These are phyloP conservation scores for Phaeoacremonium minimum DNA, from an alignment of 2,329 filamentous ascomycete species.

Conservation along the genomic window DNA sequence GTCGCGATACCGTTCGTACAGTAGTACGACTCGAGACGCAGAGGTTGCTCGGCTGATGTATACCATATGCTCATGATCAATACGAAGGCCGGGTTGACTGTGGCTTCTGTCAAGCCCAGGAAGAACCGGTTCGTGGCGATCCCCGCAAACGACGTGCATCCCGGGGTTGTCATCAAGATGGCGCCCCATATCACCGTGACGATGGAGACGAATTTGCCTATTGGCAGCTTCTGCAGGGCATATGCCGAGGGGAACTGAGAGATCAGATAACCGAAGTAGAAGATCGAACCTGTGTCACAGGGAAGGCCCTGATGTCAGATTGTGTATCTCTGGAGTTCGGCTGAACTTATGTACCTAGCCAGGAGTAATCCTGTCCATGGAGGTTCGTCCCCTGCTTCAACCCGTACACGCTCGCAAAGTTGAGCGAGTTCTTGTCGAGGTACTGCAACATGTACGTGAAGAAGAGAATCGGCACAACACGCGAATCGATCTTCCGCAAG, in stretches of 20 bases:
- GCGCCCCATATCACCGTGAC: constrained; percentile 43
- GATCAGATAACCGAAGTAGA: constrained; percentile 46
- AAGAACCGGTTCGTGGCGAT: constrained; percentile 53
- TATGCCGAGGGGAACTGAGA: constrained; percentile 39
- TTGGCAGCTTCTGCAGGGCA: constrained; percentile 40
- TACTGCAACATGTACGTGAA: constrained; percentile 26
- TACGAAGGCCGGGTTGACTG: constrained; percentile 53
- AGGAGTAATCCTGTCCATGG: constrained; percentile 44
- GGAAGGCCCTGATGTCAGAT: too few species aligned
- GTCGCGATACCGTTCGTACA: constrained; percentile 53
- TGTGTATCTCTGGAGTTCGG: too few species aligned
- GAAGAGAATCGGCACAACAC: constrained; percentile 22
- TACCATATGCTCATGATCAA: constrained; percentile 55
- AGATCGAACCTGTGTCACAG: constrained; percentile 42
- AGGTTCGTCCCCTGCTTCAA: constrained; percentile 41
- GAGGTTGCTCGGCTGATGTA: constrained; percentile 36
- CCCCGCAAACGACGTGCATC: constrained; percentile 48
- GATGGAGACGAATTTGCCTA: constrained; percentile 40
- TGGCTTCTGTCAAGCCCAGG: constrained; percentile 52
- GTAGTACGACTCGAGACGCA: constrained; percentile 52
- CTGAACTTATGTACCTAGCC: too few species aligned
- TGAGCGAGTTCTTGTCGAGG: constrained; percentile 37
- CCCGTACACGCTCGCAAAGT: constrained; percentile 45
- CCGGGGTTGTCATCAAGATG: constrained; percentile 41
- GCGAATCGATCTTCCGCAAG: constrained; percentile 24